These are phyloP conservation scores for Tetrastigma voinierianum DNA, from an alignment of 164 flowering plant genomes.

Conservation along the genomic window DNA sequence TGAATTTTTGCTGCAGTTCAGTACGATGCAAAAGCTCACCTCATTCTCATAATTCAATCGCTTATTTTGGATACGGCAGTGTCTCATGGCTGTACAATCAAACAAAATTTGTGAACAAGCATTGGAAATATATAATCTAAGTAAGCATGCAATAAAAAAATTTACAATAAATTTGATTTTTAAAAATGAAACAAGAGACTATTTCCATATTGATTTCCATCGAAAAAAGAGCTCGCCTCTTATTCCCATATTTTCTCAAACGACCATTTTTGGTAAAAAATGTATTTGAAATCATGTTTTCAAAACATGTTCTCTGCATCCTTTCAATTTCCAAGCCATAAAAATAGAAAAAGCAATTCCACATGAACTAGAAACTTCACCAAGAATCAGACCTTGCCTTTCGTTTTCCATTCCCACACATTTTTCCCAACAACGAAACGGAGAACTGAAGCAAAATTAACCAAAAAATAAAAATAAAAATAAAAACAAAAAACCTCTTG, in stretches of 20 bases:
- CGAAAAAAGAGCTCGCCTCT: too few species aligned
- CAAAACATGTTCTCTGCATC: too few species aligned
- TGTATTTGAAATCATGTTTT: too few species aligned
- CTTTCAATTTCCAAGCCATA: too few species aligned
- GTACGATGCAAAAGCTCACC: slow-evolving; percentile 31
- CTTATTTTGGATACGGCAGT: slow-evolving; percentile 84
- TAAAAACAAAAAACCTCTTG: slow-evolving; percentile 63
- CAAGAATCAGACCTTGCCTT: background rate
- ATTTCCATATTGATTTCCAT: too few species aligned
- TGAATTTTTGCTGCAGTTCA: background rate
- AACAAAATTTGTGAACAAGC: background rate
- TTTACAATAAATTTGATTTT: background rate
- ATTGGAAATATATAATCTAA: background rate
- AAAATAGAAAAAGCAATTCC: too few species aligned
- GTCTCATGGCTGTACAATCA: slow-evolving; percentile 78
- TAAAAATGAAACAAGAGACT: slow-evolving; percentile 17
- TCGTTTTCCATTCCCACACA: background rate
- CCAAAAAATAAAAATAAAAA: too few species aligned
- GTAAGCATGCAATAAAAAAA: too few species aligned
- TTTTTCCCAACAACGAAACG: slow-evolving; percentile 5
- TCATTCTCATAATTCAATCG: slow-evolving; percentile 81
- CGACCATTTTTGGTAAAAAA: too few species aligned
- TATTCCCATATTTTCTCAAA: too few species aligned
- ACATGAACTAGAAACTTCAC: too few species aligned
- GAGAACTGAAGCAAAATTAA: background rate